Percentiles rank a stretch among this genome's conserved stretches.
phyloP scores from a whole-genome alignment of 2,329 filamentous ascomycete genomes.

The Immersiporthe knoxdaviesiana region DNA sequence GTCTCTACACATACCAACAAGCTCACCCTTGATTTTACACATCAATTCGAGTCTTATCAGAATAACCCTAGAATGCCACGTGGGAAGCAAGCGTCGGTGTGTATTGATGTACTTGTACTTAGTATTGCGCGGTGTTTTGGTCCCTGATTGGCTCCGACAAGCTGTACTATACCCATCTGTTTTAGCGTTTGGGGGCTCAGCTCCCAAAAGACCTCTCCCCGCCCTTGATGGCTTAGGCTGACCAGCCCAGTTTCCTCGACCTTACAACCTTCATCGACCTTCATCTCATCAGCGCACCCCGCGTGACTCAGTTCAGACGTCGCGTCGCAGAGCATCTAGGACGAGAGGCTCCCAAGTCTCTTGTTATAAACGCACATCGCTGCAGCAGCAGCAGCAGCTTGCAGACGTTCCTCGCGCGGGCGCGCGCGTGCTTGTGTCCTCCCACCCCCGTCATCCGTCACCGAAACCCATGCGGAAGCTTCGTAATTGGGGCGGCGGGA shows the following conservation, averaged over 20 bases:
- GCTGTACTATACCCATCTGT: neutral
- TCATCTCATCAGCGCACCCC: neutral
- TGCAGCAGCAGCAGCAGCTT: neutral
- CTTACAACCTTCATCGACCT: neutral
- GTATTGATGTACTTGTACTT: too few species aligned
- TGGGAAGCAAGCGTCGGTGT: too few species aligned
- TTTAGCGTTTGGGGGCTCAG: neutral
- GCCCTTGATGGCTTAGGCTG: conserved; percentile 3
- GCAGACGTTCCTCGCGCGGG: too few species aligned
- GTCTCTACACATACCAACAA: too few species aligned
- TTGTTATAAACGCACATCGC: neutral
- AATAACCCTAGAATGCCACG: too few species aligned
- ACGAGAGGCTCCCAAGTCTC: neutral
- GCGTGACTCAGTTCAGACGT: neutral
- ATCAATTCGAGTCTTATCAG: too few species aligned
- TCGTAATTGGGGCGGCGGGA: conserved; percentile 19
- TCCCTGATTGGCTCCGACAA: too few species aligned
- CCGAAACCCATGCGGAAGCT: conserved; percentile 22
- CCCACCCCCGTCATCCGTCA: too few species aligned
- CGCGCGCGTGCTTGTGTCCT: neutral
- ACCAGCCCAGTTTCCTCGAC: neutral
- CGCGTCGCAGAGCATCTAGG: neutral
- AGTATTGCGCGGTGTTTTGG: too few species aligned
- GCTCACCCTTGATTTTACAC: too few species aligned
- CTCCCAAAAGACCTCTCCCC: neutral